Evolutionary conservation across 352 stramenopile genomes (phyloP).

Genomic region (Globisporangium rhizosaccharum): DNA sequence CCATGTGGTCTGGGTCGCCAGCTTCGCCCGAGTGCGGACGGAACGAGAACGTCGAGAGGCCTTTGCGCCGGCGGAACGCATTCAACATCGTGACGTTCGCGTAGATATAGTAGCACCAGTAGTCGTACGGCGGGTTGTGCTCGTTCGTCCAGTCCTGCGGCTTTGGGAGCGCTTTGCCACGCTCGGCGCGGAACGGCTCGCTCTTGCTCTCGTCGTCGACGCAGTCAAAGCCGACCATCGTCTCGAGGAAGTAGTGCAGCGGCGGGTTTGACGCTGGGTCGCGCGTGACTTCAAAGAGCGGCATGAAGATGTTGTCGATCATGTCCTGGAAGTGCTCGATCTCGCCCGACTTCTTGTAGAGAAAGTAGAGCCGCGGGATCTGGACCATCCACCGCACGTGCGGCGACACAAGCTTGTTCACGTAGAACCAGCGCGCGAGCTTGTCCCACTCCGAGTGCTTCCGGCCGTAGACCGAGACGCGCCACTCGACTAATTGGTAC

Average conservation of each 20-base stretch:
- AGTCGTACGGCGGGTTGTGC: constrained; percentile 91
- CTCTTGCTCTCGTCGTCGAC: constrained; percentile 98
- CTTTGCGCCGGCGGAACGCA: constrained; percentile 85
- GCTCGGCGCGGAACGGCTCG: constrained; percentile 79
- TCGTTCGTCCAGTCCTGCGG: constrained; percentile 88
- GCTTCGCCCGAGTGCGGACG: constrained; percentile 98
- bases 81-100: constrained; percentile 97
- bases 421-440: constrained; percentile 95
- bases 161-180: constrained; percentile 65
- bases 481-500: constrained; percentile 94
- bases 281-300: constrained; percentile 97
- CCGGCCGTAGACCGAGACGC: constrained; percentile 92
- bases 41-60: constrained; percentile 93
- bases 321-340: constrained; percentile 96
- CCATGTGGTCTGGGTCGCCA: constrained; percentile 96
- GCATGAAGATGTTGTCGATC: constrained; percentile 97
- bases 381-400: constrained; percentile 99
- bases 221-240: constrained; percentile 97
- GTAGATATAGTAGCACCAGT: constrained; percentile 97
- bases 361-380: constrained; percentile 94
- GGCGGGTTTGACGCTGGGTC: constrained; percentile 90
- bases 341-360: constrained; percentile 93
- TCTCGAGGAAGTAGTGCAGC: constrained; percentile 91
- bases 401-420: constrained; percentile 86
- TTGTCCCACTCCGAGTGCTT: constrained; percentile 95